A percentile compares a stretch with the other conserved stretches of the same genome.
These are phyloP conservation scores for Myxozyma geophila DNA, from an alignment of 805 yeast genomes.

Conservation along the genomic window DNA sequence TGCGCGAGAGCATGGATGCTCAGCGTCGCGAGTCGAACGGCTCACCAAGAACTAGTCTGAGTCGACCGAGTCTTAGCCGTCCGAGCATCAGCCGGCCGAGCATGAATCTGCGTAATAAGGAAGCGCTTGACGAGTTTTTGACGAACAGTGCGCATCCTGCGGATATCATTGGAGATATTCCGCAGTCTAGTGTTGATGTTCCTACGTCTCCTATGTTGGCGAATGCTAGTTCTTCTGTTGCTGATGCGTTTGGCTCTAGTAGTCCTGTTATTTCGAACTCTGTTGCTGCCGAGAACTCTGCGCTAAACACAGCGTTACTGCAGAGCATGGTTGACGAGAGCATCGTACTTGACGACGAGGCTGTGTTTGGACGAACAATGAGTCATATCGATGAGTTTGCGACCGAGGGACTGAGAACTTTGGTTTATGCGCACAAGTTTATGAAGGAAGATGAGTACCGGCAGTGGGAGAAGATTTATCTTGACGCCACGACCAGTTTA, in stretches of 20 bases:
- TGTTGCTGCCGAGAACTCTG: slow-evolving; percentile 12
- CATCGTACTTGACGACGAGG: slow-evolving; percentile 71
- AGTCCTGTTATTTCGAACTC: slow-evolving; percentile 9
- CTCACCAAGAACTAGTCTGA: slow-evolving; percentile 36
- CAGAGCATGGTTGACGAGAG: slow-evolving; percentile 52
- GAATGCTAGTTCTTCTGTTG: slow-evolving; percentile 13
- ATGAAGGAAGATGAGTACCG: slow-evolving; percentile 61
- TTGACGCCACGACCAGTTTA: slow-evolving; percentile 76
- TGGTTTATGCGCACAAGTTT: slow-evolving; percentile 81
- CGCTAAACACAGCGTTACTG: slow-evolving; percentile 12
- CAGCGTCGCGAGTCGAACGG: slow-evolving; percentile 11
- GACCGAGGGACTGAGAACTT: slow-evolving; percentile 90
- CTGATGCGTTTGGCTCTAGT: slow-evolving; percentile 10
- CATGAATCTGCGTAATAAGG: slow-evolving; percentile 38
- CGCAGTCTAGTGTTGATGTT: slow-evolving; percentile 26
- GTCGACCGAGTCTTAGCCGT: too few species aligned
- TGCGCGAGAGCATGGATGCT: slow-evolving; percentile 56
- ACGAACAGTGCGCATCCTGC: slow-evolving; percentile 38
- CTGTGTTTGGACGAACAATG: slow-evolving; percentile 77
- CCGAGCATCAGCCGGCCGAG: too few species aligned
- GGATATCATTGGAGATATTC: slow-evolving; percentile 38
- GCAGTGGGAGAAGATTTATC: slow-evolving; percentile 68
- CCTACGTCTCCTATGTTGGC: slow-evolving; percentile 11
- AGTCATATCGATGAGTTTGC: slow-evolving; percentile 94
- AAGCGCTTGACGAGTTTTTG: slow-evolving; percentile 40